Evolutionary conservation across 306 rosid species (phyloP).

Genomic region (Cucumis cinereus): DNA sequence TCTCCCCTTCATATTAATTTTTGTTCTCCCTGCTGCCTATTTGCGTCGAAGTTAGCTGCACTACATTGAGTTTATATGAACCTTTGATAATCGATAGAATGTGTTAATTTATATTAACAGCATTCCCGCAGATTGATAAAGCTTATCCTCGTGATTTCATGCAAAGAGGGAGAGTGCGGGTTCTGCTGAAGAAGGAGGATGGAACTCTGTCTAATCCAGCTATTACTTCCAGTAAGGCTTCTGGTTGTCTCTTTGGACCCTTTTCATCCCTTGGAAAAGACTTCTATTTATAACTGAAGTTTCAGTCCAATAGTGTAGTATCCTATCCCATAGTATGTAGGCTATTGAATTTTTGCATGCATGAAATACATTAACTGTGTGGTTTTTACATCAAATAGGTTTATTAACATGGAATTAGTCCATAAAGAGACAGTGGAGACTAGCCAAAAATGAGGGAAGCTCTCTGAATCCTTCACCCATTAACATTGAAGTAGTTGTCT

Average conservation of each 20-base stretch:
- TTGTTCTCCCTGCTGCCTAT: background rate
- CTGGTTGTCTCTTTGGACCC: background rate
- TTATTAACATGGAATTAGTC: background rate
- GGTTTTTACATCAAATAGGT: background rate
- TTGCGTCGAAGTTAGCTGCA: background rate
- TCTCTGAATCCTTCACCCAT: background rate
- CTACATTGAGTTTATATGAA: background rate
- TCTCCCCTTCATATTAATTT: background rate
- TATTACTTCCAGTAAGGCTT: slow-evolving; percentile 52
- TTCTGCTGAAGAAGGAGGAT: slow-evolving; percentile 63
- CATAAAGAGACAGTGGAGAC: background rate
- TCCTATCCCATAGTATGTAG: background rate
- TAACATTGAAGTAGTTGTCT: background rate
- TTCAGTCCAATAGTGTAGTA: background rate
- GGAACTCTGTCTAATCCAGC: slow-evolving; percentile 56
- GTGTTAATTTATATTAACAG: background rate
- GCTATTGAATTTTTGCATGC: background rate
- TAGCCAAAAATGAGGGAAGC: background rate
- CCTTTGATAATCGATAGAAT: background rate
- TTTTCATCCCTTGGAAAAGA: background rate
- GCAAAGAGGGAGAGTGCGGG: slow-evolving; percentile 85
- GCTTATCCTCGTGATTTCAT: slow-evolving; percentile 90
- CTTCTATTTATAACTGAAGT: background rate
- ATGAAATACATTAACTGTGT: background rate
- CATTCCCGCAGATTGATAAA: slow-evolving; percentile 40